These are phyloP conservation scores for Psidium friedrichsthalianum DNA, from an alignment of 345 rosid genomes.

Conservation along the genomic window DNA sequence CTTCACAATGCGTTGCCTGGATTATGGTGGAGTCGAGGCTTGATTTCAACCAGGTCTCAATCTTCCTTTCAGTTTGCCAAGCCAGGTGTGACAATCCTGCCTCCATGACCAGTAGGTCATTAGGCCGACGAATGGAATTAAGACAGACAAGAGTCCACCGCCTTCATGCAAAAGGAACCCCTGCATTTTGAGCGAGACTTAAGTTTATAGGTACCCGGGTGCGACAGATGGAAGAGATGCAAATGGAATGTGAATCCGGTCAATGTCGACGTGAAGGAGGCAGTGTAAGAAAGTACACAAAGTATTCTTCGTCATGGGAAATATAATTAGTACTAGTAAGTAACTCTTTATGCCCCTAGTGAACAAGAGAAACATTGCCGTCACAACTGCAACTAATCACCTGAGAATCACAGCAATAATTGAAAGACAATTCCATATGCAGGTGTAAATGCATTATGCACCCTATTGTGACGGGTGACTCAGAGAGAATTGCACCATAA, in stretches of 20 bases:
- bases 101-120: slow-evolving; percentile 74
- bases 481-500: background rate
- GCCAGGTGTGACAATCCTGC: slow-evolving; percentile 38
- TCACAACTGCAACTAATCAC: background rate
- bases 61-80: slow-evolving; percentile 24
- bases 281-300: background rate
- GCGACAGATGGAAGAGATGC: background rate
- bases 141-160: slow-evolving; percentile 89
- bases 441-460: background rate
- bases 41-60: background rate
- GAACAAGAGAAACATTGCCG: background rate
- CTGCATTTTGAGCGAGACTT: slow-evolving; percentile 17
- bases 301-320: background rate
- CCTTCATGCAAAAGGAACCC: slow-evolving; percentile 95
- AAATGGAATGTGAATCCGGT: background rate
- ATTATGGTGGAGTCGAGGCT: slow-evolving; percentile 11
- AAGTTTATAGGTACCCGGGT: background rate
- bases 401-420: background rate
- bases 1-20: slow-evolving; percentile 22
- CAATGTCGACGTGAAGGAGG: background rate
- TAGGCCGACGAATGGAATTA: slow-evolving; percentile 67
- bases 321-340: background rate
- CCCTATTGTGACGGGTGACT: background rate
- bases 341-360: background rate
- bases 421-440: background rate